Evolutionary conservation across 176 grass and related monocot genomes (phyloP), one percentile per base, ranked within the genome.

Genomic region (Neostapfia colusana): DNA sequence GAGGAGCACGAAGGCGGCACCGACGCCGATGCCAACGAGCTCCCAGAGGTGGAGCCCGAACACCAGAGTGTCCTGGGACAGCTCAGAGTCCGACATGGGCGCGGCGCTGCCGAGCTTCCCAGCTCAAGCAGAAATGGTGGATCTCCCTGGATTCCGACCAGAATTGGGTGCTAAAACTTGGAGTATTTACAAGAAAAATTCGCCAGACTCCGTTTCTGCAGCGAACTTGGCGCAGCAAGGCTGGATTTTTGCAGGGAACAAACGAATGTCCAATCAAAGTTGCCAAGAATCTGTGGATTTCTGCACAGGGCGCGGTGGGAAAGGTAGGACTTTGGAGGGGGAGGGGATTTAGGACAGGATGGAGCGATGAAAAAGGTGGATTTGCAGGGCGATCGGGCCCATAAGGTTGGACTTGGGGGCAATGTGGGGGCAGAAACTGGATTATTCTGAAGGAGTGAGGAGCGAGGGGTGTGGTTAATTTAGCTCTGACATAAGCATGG

Each of bases 1-100:
- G n/a, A n/a, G n/a, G n/a, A n/a, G n/a, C n/a, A n/a, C n/a, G n/a
- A n/a, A n/a, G n/a, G n/a, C n/a, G n/a, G n/a, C n/a, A n/a, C n/a
- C n/a, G n/a, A n/a, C n/a, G n/a, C n/a, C n/a, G n/a, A n/a, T n/a
- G n/a, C n/a, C n/a, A n/a, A n/a, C n/a, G n/a, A n/a, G n/a, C n/a
- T n/a, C n/a, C n/a, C n/a, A n/a, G n/a, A n/a, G n/a, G n/a, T n/a
- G n/a, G n/a, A n/a, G n/a, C n/a, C n/a, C n/a, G n/a, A n/a, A n/a
- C n/a, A n/a, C n/a, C n/a, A n/a, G n/a, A n/a, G 92, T 91, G 76
- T 83, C 74, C 88, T 91, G 84, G 28, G 90, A 93, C 23, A 93
- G 84, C 26, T 87, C 92, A 25, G 89, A 84, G 81, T 89, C 92
- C 83, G 92, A 95, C 92, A 95, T 95, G 75, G 70, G 55, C 25